A percentile compares a stretch with the other conserved stretches of the same genome.
Evolutionary conservation across 108 stramenopile genomes (phyloP).

Genomic region (Nitzschia palea): DNA sequence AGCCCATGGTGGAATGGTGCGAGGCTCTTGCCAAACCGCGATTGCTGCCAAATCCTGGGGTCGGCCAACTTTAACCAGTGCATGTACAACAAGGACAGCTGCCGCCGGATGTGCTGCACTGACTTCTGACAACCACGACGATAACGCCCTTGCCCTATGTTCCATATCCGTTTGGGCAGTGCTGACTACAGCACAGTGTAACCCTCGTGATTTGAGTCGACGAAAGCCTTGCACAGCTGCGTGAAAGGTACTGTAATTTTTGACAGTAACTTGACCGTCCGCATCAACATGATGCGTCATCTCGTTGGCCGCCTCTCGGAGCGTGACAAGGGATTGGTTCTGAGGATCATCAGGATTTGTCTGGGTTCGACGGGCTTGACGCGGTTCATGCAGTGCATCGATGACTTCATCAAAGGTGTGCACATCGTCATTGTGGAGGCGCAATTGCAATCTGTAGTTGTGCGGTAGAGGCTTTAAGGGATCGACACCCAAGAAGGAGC

Average conservation of each 20-base stretch:
- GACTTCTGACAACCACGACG: slow-evolving; percentile 78
- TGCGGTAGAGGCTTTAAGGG: slow-evolving; percentile 33
- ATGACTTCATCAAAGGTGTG: slow-evolving; percentile 96
- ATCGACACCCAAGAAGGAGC: slow-evolving; percentile 6
- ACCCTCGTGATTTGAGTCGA: slow-evolving; percentile 63
- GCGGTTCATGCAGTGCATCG: slow-evolving; percentile 58
- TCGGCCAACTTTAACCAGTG: slow-evolving; percentile 70
- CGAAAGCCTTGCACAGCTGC: slow-evolving; percentile 69
- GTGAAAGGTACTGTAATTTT: slow-evolving; percentile 51
- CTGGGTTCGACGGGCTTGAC: slow-evolving; percentile 1
- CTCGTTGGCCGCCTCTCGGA: slow-evolving; percentile 44
- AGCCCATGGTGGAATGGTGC: slow-evolving; percentile 77
- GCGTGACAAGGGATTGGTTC: slow-evolving; percentile 46
- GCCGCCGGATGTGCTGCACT: slow-evolving; percentile 79
- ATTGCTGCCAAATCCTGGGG: slow-evolving; percentile 68
- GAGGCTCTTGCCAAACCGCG: slow-evolving; percentile 70
- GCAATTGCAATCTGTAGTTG: slow-evolving; percentile 54
- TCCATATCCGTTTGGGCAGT: slow-evolving; percentile 72
- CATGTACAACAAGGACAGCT: slow-evolving; percentile 75
- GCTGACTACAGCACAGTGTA: slow-evolving; percentile 79
- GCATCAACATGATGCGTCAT: slow-evolving; percentile 83
- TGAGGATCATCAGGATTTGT: background rate
- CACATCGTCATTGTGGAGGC: slow-evolving; percentile 96
- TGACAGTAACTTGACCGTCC: slow-evolving; percentile 82
- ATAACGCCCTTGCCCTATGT: slow-evolving; percentile 61